phyloP scores from a whole-genome alignment of 805 yeast species.

The Candida alai region DNA sequence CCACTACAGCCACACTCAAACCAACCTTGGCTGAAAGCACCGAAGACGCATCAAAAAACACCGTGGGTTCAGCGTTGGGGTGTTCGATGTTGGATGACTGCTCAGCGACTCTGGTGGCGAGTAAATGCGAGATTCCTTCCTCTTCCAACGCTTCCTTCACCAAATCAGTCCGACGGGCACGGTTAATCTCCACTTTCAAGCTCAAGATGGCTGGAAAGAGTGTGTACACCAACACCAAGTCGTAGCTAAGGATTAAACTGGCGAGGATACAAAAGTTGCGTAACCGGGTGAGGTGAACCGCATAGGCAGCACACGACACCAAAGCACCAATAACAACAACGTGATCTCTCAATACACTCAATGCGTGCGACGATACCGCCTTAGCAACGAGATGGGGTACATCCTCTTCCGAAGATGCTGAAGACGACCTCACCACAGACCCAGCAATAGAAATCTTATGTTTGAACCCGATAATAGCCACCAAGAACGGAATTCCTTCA shows the following conservation, averaged over 20 bases:
- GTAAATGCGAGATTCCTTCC: conserved; percentile 76
- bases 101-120: conserved; percentile 68
- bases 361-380: conserved; percentile 40
- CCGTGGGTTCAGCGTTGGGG: conserved; percentile 22
- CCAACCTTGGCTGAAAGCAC: conserved; percentile 58
- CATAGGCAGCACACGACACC: conserved; percentile 59
- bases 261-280: conserved; percentile 77
- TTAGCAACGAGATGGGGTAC: conserved; percentile 41
- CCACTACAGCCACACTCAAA: conserved; percentile 54
- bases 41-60: conserved; percentile 21
- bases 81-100: conserved; percentile 34
- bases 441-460: conserved; percentile 72
- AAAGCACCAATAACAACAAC: conserved; percentile 68
- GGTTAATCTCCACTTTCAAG: conserved; percentile 81
- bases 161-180: conserved; percentile 77
- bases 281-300: conserved; percentile 66
- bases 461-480: conserved; percentile 88
- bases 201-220: conserved; percentile 82
- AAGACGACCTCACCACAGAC: conserved; percentile 45
- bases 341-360: conserved; percentile 70
- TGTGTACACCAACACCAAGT: conserved; percentile 69
- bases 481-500: conserved; percentile 92
- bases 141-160: conserved; percentile 82
- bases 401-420: conserved; percentile 29
- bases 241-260: conserved; percentile 65